phyloP scores from a whole-genome alignment of 805 yeast genomes.

The Ogataea henricii region DNA sequence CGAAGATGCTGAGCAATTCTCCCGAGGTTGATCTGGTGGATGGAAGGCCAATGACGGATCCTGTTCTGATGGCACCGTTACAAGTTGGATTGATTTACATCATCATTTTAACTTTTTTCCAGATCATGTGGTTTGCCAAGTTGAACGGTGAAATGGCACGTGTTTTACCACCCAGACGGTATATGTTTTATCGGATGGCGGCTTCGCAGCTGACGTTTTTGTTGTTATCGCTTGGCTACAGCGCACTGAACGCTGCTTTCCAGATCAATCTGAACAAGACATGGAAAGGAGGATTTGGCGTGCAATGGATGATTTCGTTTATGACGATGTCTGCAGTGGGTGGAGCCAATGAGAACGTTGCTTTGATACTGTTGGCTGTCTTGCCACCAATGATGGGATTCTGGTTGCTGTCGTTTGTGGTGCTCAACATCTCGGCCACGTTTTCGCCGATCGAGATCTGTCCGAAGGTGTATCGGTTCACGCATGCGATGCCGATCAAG shows the following conservation, averaged over 20 bases:
- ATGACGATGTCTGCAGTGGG: slow-evolving; percentile 78
- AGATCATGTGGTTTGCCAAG: slow-evolving; percentile 58
- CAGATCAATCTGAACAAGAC: slow-evolving; percentile 59
- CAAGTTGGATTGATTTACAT: slow-evolving; percentile 77
- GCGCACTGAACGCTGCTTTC: slow-evolving; percentile 65
- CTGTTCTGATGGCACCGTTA: slow-evolving; percentile 61
- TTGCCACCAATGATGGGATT: slow-evolving; percentile 69
- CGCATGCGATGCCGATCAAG: slow-evolving; percentile 70
- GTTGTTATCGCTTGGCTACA: slow-evolving; percentile 57
- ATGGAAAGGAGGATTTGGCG: slow-evolving; percentile 68
- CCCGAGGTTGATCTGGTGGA: slow-evolving; percentile 39
- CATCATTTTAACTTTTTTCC: slow-evolving; percentile 73
- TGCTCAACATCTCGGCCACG: slow-evolving; percentile 67
- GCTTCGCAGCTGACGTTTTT: slow-evolving; percentile 56
- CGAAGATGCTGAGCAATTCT: slow-evolving; percentile 21
- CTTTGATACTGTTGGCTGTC: slow-evolving; percentile 49
- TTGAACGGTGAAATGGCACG: slow-evolving; percentile 53
- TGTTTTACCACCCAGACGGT: slow-evolving; percentile 43
- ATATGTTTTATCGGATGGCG: slow-evolving; percentile 52
- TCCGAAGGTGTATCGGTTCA: slow-evolving; percentile 59
- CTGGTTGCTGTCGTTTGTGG: slow-evolving; percentile 73
- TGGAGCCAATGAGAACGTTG: slow-evolving; percentile 67
- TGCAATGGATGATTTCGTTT: slow-evolving; percentile 70
- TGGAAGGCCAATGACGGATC: slow-evolving; percentile 49
- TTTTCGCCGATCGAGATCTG: slow-evolving; percentile 64